phyloP scores from a whole-genome alignment of 1,139 yeast species.

The Protomyces inundatus region DNA sequence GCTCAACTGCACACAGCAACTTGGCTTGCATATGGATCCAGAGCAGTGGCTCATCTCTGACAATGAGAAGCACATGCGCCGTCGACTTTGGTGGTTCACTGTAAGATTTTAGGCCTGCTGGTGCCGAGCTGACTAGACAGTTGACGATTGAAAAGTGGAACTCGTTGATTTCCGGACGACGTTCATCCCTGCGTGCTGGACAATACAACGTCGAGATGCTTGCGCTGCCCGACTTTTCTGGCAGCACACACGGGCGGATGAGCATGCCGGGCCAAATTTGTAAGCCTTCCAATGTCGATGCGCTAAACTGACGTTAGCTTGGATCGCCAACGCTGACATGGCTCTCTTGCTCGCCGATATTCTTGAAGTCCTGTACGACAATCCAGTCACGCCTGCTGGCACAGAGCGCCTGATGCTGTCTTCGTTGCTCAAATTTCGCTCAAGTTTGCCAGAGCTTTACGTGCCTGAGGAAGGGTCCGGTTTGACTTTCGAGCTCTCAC shows the following conservation, averaged over 20 bases:
- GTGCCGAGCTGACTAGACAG: neutral
- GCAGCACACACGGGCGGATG: neutral
- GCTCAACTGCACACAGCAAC: neutral
- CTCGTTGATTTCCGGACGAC: neutral
- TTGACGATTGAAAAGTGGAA: neutral
- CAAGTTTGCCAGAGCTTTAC: neutral
- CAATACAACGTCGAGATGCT: neutral
- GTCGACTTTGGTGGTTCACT: neutral
- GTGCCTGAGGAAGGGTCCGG: neutral
- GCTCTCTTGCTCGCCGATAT: neutral
- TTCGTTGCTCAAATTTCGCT: neutral
- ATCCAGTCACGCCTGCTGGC: neutral
- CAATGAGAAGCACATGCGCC: neutral
- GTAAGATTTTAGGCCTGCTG: neutral
- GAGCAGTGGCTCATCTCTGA: neutral
- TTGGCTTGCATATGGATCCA: neutral
- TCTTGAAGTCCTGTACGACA: neutral
- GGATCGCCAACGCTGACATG: neutral
- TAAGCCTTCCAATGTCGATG: neutral
- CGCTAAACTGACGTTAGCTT: neutral
- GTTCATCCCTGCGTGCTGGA: neutral
- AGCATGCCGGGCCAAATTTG: neutral
- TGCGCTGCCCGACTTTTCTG: neutral
- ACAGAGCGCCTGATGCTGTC: neutral
- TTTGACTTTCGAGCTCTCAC: neutral